Evolutionary conservation across 129 eudicot species (phyloP), one percentile per base, ranked within the genome.

Genomic region (Rutidosis leptorrhynchoides): DNA sequence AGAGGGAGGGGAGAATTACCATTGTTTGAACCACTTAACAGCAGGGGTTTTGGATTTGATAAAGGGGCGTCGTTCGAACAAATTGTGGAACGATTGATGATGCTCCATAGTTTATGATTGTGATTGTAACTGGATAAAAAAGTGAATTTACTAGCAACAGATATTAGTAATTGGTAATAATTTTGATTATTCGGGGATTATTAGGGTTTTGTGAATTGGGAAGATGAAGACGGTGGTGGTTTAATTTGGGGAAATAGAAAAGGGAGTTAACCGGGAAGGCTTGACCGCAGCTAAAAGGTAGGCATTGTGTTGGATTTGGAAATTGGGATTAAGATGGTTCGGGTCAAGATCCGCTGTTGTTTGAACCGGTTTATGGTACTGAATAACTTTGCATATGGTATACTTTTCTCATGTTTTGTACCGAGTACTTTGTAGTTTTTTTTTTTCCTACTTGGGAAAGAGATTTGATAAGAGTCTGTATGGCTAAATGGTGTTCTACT

Each of bases 11-110:
- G 54, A 60, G 42, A 4, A 22, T 33, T 78, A 89, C 96, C 96
- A 89, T 83, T 89, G 88, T 54, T 77, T 85, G 86, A 83, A 76
- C 96, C 96, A 89, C 74, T 77, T 85, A 58, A 83, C 88, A 60
- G 95, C 81, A 37, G 96, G 96, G 45, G 83, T 68, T 72, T 77
- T 89, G 71, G 96, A 82, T 62, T 75, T 85, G 74, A 75, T 54
- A 24, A 85, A 74, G 28, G 92, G 85, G 12, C 83, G 85, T 24
- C 95, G 83, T 69, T 85, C 95, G 74, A 79, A 85, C 45, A 83
- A 67, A 54, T 58, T 85, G 65, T 83, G 80, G 67, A 65, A 55
- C 65, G 74, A 54, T 60, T 85, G 92, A 46, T 78, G 74, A 65
- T 88, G 89, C 92, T 49, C 23, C 21, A n/a, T 49, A 19, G 1